Conservation (phyloP, 2,329 filamentous ascomycete genomes). For the Bipolaris zeicola region DNA sequence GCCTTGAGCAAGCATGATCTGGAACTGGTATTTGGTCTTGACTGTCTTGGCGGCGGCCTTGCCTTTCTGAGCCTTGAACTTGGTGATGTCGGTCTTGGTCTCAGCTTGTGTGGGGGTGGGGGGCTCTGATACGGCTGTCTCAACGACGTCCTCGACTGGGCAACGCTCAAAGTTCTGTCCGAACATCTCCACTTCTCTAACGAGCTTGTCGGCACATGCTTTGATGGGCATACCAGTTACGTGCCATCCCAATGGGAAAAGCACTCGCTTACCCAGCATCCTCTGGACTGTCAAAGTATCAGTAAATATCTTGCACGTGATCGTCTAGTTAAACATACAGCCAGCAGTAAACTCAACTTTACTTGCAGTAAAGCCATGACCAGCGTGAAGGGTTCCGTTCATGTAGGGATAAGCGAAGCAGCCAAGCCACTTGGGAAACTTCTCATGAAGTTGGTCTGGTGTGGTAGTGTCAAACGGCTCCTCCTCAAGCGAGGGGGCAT, state of each 20-base stretch:
- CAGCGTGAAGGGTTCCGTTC: slow-evolving; percentile 71
- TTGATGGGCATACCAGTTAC: slow-evolving; percentile 95
- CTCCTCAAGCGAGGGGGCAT: slow-evolving; percentile 81
- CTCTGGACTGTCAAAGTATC: slow-evolving; percentile 60
- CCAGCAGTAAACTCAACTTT: slow-evolving; percentile 94
- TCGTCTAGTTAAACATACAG: slow-evolving; percentile 41
- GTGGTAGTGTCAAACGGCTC: slow-evolving; percentile 76
- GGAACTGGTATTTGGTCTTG: slow-evolving; percentile 94
- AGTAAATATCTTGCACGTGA: neutral
- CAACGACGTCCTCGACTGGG: slow-evolving; percentile 45
- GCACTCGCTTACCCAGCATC: slow-evolving; percentile 84
- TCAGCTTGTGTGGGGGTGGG: slow-evolving; percentile 67
- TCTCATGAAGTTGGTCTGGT: slow-evolving; percentile 74
- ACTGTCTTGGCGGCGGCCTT: slow-evolving; percentile 89
- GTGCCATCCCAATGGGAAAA: slow-evolving; percentile 95
- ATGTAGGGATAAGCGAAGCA: slow-evolving; percentile 68
- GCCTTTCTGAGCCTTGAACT: slow-evolving; percentile 78
- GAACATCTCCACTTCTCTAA: slow-evolving; percentile 86
- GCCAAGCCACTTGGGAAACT: slow-evolving; percentile 90
- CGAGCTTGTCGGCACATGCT: slow-evolving; percentile 92
- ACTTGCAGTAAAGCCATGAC: slow-evolving; percentile 87
- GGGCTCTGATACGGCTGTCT: slow-evolving; percentile 55
- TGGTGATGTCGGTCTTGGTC: slow-evolving; percentile 80
- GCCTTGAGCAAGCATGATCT: slow-evolving; percentile 91
- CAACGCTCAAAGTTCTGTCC: slow-evolving; percentile 84